These are phyloP conservation scores for Pichia sp. DNA, from an alignment of 1,139 yeast species.

Conservation along the genomic window DNA sequence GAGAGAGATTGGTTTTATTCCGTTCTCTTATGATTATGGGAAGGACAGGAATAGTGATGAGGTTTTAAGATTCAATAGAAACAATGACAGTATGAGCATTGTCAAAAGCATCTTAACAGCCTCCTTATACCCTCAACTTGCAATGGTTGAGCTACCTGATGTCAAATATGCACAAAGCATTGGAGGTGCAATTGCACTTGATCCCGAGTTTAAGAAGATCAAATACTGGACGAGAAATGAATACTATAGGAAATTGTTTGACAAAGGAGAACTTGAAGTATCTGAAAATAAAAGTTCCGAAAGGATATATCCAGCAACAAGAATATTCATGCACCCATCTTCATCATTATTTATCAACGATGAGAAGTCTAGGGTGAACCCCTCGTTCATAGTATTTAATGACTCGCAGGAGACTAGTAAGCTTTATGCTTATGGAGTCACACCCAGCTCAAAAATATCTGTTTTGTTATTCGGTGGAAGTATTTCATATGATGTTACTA, in stretches of 20 bases:
- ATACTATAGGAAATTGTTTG: conserved; percentile 15
- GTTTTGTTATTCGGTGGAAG: conserved; percentile 76
- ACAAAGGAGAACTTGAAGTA: conserved; percentile 10
- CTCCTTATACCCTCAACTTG: conserved; percentile 76
- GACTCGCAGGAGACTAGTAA: conserved; percentile 62
- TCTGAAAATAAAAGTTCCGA: not conserved
- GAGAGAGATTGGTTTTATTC: conserved; percentile 73
- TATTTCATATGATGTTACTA: conserved; percentile 60
- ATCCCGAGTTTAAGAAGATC: conserved; percentile 72
- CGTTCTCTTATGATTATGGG: conserved; percentile 39
- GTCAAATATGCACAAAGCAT: conserved; percentile 66
- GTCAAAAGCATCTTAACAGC: conserved; percentile 71
- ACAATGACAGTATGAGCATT: conserved; percentile 46
- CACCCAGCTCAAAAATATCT: conserved; percentile 73
- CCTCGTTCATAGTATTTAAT: conserved; percentile 48
- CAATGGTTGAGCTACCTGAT: conserved; percentile 78
- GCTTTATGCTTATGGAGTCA: conserved; percentile 65
- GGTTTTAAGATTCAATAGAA: conserved; percentile 38
- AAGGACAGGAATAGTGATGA: conserved; percentile 19
- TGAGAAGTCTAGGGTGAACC: conserved; percentile 20
- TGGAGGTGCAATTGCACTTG: conserved; percentile 77
- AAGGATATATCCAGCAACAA: conserved; percentile 46
- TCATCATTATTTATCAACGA: conserved; percentile 52
- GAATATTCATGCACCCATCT: conserved; percentile 83
- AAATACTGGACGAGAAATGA: conserved; percentile 71